Evolutionary conservation across 1,284 basidiomycete species (phyloP).

Genomic region (Marasmius fiardii): DNA sequence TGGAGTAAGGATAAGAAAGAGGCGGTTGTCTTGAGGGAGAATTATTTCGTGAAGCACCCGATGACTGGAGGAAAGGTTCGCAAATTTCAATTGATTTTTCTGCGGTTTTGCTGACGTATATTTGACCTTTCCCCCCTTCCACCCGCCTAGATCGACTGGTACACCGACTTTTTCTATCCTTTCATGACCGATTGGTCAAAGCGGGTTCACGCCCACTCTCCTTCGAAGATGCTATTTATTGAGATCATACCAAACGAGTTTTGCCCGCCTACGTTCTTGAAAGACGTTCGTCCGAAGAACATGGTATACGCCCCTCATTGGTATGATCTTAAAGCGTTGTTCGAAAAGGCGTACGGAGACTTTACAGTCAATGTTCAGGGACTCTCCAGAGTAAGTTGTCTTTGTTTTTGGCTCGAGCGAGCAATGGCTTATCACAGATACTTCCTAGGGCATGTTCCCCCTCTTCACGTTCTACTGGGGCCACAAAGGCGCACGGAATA

Average conservation of each 20-base stretch:
- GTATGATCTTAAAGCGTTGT: slow-evolving; percentile 89
- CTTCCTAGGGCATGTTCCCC: slow-evolving; percentile 76
- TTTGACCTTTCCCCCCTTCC: too few relatives aligned
- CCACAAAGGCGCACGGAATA: slow-evolving; percentile 72
- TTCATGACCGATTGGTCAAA: slow-evolving; percentile 74
- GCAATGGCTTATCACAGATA: too few relatives aligned
- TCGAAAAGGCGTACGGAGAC: slow-evolving; percentile 76
- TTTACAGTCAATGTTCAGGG: slow-evolving; percentile 91
- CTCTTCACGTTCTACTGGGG: slow-evolving; percentile 85
- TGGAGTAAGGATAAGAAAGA: slow-evolving; percentile 74
- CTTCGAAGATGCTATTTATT: slow-evolving; percentile 66
- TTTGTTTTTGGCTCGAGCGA: too few relatives aligned
- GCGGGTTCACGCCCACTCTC: slow-evolving; percentile 49
- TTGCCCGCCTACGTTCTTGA: slow-evolving; percentile 75
- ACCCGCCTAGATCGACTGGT: slow-evolving; percentile 71
- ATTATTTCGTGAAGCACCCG: slow-evolving; percentile 80
- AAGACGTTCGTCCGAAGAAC: slow-evolving; percentile 58
- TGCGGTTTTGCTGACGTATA: too few relatives aligned
- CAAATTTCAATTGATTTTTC: too few relatives aligned
- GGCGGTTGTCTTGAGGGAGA: slow-evolving; percentile 79
- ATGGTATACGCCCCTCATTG: slow-evolving; percentile 92
- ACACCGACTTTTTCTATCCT: slow-evolving; percentile 84
- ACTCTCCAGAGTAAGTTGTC: slow-evolving; percentile 63
- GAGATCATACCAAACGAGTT: slow-evolving; percentile 94
- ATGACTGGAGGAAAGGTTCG: slow-evolving; percentile 59